phyloP scores from a whole-genome alignment of 2,329 filamentous ascomycete genomes.

The Cladophialophora bantiana region DNA sequence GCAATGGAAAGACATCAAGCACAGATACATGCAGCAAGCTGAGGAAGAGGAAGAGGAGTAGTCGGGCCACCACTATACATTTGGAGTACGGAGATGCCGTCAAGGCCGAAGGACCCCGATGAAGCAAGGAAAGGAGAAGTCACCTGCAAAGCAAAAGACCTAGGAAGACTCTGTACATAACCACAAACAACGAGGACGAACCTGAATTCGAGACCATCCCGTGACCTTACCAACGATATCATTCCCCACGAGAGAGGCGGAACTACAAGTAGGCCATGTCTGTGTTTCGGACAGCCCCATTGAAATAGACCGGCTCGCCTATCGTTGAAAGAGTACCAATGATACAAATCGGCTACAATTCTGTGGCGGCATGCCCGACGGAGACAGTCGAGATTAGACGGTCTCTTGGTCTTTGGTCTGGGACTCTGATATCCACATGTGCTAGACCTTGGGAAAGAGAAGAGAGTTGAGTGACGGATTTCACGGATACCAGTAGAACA shows the following conservation, averaged over 20 bases:
- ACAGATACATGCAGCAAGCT: constrained; percentile 77
- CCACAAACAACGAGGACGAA: constrained; percentile 19
- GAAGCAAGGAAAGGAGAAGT: not conserved
- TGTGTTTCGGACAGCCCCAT: not conserved
- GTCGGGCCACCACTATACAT: constrained; percentile 31
- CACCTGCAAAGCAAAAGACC: not conserved
- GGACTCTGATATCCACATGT: not conserved
- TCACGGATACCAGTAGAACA: not conserved
- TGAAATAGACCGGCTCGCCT: not conserved
- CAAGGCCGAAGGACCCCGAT: constrained; percentile 1
- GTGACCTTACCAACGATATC: not conserved
- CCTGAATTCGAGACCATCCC: constrained; percentile 6
- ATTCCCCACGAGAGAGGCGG: not conserved
- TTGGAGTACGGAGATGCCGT: constrained; percentile 10
- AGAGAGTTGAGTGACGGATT: not conserved
- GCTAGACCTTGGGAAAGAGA: not conserved
- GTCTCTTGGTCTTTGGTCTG: not conserved
- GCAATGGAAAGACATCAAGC: constrained; percentile 99
- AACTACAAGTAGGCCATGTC: not conserved
- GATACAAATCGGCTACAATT: not conserved
- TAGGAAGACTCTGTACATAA: constrained; percentile 33
- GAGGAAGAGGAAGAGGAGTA: constrained; percentile 67
- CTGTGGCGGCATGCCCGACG: not conserved
- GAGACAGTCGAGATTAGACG: not conserved
- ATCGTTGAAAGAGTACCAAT: not conserved